phyloP scores from a whole-genome alignment of 306 rosid genomes.

The Malus fusca region DNA sequence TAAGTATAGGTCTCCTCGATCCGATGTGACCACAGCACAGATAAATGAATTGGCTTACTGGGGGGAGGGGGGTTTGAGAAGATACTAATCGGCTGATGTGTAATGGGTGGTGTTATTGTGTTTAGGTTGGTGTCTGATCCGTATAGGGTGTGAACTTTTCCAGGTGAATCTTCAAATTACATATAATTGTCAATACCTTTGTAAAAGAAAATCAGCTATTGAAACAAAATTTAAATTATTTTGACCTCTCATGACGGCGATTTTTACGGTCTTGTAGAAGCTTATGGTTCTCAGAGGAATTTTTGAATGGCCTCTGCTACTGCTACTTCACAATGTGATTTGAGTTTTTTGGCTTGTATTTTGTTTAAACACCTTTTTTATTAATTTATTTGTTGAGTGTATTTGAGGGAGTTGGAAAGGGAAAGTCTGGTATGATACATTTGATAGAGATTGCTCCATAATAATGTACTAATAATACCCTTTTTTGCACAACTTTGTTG shows the following conservation, averaged over 20 bases:
- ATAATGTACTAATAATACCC: too few species aligned
- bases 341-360: background rate
- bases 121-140: conserved; percentile 32
- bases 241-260: background rate
- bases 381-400: background rate
- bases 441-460: too few species aligned
- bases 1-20: conserved; percentile 14
- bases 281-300: background rate
- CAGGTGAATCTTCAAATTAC: conserved; percentile 20
- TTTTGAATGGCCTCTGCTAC: background rate
- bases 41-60: conserved; percentile 2
- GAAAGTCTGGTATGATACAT: too few species aligned
- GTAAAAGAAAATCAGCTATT: conserved; percentile 39
- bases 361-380: background rate
- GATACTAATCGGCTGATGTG: conserved; percentile 18
- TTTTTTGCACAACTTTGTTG: too few species aligned
- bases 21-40: conserved; percentile 6
- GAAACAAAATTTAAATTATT: conserved; percentile 2
- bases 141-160: conserved; percentile 25
- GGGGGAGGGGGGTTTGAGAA: conserved; percentile 10
- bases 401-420: too few species aligned
- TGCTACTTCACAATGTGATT: background rate
- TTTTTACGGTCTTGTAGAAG: background rate
- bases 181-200: conserved; percentile 44
- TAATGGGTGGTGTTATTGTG: conserved; percentile 34